These are phyloP conservation scores for Neurospora discreta DNA, from an alignment of 495 filamentous ascomycete genomes.

Conservation along the genomic window DNA sequence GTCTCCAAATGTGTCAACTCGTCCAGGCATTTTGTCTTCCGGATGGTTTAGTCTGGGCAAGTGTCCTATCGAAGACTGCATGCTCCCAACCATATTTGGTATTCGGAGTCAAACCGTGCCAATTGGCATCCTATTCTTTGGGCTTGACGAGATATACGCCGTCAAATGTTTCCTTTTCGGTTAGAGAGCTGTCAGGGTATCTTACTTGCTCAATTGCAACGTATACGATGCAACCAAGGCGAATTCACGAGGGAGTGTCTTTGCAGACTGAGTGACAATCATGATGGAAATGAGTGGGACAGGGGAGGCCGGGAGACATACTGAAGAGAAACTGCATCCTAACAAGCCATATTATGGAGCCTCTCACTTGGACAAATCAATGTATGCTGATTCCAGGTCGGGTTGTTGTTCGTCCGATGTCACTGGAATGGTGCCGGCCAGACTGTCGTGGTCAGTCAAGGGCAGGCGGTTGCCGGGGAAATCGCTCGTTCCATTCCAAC, in stretches of 20 bases:
- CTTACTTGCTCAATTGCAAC: not conserved
- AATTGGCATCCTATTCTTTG: not conserved
- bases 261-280: not conserved
- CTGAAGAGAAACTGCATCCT: not conserved
- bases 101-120: not conserved
- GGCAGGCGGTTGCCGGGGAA: not conserved
- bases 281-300: not conserved
- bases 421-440: not conserved
- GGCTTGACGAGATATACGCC: not conserved
- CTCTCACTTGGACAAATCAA: not conserved
- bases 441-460: not conserved
- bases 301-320: not conserved
- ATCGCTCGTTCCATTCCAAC: not conserved
- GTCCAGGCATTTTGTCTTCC: not conserved
- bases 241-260: not conserved
- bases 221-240: not conserved
- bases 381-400: not conserved
- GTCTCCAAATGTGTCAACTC: not conserved
- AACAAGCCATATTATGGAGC: not conserved
- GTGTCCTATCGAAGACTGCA: not conserved
- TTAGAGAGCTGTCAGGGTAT: not conserved
- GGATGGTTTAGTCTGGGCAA: not conserved
- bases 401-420: not conserved
- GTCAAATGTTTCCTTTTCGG: not conserved
- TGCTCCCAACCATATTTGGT: not conserved